Base-by-base conservation (phyloP, 805 yeast species). In the Kodamaea laetipori region DNA sequence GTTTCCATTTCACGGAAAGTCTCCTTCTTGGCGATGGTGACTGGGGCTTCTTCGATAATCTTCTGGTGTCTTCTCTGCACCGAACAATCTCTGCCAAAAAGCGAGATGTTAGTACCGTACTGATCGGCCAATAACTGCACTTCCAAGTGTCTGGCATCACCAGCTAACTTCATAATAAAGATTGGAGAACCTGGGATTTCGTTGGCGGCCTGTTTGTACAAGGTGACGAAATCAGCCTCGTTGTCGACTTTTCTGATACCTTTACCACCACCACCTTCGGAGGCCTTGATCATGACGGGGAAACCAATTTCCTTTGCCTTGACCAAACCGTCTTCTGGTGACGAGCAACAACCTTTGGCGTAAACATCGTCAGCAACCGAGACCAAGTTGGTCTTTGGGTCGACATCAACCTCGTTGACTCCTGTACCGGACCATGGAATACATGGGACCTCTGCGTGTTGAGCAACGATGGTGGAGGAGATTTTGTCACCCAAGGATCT, bases 231-330 rank as follows among this genome's bases (percentile, higher is more conserved):
- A 57, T 90, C 86, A 51, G 81, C 82, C 66, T 86, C 96, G 50
- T 75, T 64, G 45, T 87, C 96, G 52, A 90, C 98, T 70, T 90
- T 90, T 75, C 99, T 85, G 67, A 94, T 94, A 80, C 99, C 99
- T 73, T 94, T 94, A 76, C 99, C 99, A 73, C 99, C 99, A 70
- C 99, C 99, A 76, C 99, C 99, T 81, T 94, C 99, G 46, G 97
- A 90, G 39, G 99, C 99, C 70, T 94, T 94, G 63, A 94, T 83
- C 99, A 94, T 94, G 43, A 94, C 96, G 24, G 99, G 99, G 74
- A 94, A 90, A 1, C 99, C 99, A 58, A 94, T 90, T 58, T 77
- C 65, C 56, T 76, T 80, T 47, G 99, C 99, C 64, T 86, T 87
- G 34, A 54, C 76, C 44, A 94, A 76, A 51, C 98, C 99, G 58